These are phyloP conservation scores for Epichloe gansuensis DNA, from an alignment of 2,329 filamentous ascomycete species.

Conservation along the genomic window DNA sequence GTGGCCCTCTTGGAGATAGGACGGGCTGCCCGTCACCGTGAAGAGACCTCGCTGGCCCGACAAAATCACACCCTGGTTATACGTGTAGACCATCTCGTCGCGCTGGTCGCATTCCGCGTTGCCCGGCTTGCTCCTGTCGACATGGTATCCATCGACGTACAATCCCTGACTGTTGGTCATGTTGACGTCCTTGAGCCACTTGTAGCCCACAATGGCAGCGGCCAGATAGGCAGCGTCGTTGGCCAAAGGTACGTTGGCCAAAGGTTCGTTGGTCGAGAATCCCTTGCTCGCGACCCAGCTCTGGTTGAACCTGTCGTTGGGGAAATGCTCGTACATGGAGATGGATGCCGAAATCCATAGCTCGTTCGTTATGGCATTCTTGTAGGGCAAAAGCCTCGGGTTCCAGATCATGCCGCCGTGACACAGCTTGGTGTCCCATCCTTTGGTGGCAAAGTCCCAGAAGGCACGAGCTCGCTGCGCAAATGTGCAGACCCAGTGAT, in stretches of 20 bases:
- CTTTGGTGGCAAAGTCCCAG: slow-evolving; percentile 65
- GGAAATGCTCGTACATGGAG: slow-evolving; percentile 81
- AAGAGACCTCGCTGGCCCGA: slow-evolving; percentile 72
- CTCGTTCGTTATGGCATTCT: slow-evolving; percentile 93
- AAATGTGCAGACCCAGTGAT: slow-evolving; percentile 62
- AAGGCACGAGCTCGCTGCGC: slow-evolving; percentile 76
- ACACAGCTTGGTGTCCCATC: slow-evolving; percentile 76
- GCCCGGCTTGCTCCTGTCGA: slow-evolving; percentile 47
- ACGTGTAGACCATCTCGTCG: slow-evolving; percentile 86
- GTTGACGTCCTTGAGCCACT: slow-evolving; percentile 65
- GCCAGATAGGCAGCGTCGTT: slow-evolving; percentile 54
- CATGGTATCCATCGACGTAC: slow-evolving; percentile 82
- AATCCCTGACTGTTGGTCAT: slow-evolving; percentile 70
- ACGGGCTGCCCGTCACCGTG: slow-evolving; percentile 58
- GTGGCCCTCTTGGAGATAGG: slow-evolving; percentile 70
- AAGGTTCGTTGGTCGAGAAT: slow-evolving; percentile 34
- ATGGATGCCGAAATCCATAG: slow-evolving; percentile 77
- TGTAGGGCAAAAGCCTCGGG: slow-evolving; percentile 68
- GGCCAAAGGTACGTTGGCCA: slow-evolving; percentile 13
- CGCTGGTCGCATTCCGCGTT: slow-evolving; percentile 67
- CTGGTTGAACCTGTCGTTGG: slow-evolving; percentile 62
- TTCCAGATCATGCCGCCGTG: slow-evolving; percentile 89
- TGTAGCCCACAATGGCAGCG: slow-evolving; percentile 66
- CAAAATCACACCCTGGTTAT: slow-evolving; percentile 87
- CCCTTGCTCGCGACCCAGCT: slow-evolving; percentile 39